Base-by-base conservation (phyloP, 1,284 basidiomycete species). In the Porogramme epimiltina region DNA sequence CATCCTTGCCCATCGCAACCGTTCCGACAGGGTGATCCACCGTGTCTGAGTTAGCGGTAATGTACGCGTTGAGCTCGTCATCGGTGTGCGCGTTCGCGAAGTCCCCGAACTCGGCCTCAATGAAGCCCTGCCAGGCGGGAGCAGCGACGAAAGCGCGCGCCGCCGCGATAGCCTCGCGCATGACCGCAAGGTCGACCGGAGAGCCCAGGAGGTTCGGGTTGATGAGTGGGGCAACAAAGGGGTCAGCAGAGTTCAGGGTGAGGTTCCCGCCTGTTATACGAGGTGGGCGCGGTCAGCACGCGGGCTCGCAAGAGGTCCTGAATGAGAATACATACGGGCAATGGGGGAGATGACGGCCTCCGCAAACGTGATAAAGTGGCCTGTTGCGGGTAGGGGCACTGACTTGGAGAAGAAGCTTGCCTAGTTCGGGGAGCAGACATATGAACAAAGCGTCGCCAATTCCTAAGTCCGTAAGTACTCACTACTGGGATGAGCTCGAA, bases 211-310 rank as follows among this genome's bases (percentile, higher is more conserved):
- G 45, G 16, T 38, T 46, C 0, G 59, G 42, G 48, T 64, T 52
- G 43, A 68, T 63, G 22, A 62, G 22, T 2, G 65, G 64, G 11
- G 56, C 22, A 19, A 47, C 56, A 36, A 62, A 62, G 1, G 62
- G 61, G 39, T 62, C 47, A 23, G 36, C 55, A 15, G 58, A 56
- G 42, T 52, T 53, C 36, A 67, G 45, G 2, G 55, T 55, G 15
- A 66, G 39, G 25, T 52, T 61, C 2, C 66, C 66, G 19, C 65
- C 62, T 63, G 18, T n/a, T 26, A n/a, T 3, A 38, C 15, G 18
- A 8, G 8, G 34, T 37, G 9, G 25, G 36, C 2, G 36, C n/a
- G n/a, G n/a, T n/a, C n/a, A n/a, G n/a, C n/a, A n/a, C n/a, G n/a
- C n/a, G n/a, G n/a, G n/a, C n/a, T n/a, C n/a, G n/a, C n/a, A 25